These are phyloP conservation scores for Mycena leptocephala DNA, from an alignment of 768 basidiomycete genomes.

Conservation along the genomic window DNA sequence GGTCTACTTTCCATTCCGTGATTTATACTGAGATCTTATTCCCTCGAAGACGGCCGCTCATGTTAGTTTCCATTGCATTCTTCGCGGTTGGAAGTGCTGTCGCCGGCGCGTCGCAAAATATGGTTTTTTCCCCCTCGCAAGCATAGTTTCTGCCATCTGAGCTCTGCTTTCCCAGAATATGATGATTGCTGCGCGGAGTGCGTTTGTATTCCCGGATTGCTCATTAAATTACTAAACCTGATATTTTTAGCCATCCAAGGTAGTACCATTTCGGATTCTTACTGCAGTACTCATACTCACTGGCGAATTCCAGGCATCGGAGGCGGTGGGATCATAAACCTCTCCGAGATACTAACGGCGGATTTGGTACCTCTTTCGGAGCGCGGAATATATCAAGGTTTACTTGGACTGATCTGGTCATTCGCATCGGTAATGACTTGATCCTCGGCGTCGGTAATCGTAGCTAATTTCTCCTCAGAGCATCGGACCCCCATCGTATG, in stretches of 20 bases:
- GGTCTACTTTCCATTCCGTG: neutral
- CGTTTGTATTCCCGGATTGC: neutral
- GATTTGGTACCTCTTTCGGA: constrained; percentile 60
- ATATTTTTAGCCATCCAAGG: constrained; percentile 43
- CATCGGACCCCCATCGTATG: constrained; percentile 32
- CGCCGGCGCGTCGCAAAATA: constrained; percentile 56
- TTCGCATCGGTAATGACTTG: constrained; percentile 43
- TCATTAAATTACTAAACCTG: neutral
- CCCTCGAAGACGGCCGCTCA: constrained; percentile 39
- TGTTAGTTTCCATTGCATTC: constrained; percentile 47
- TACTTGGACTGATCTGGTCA: constrained; percentile 49
- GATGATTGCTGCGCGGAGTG: constrained; percentile 56
- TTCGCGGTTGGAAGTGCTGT: constrained; percentile 61
- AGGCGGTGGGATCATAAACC: constrained; percentile 51
- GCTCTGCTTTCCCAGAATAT: constrained; percentile 27
- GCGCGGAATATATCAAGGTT: constrained; percentile 53
- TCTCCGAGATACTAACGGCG: constrained; percentile 56
- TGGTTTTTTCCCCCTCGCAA: constrained; percentile 45
- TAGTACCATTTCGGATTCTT: neutral
- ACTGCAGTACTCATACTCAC: neutral
- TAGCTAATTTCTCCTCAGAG: neutral
- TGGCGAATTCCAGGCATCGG: constrained; percentile 41
- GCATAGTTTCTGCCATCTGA: too few relatives aligned
- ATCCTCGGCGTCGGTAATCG: too few relatives aligned
- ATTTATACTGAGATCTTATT: neutral